Conservation (phyloP, 2,329 filamentous ascomycete genomes). For the Colletotrichum karsti region DNA sequence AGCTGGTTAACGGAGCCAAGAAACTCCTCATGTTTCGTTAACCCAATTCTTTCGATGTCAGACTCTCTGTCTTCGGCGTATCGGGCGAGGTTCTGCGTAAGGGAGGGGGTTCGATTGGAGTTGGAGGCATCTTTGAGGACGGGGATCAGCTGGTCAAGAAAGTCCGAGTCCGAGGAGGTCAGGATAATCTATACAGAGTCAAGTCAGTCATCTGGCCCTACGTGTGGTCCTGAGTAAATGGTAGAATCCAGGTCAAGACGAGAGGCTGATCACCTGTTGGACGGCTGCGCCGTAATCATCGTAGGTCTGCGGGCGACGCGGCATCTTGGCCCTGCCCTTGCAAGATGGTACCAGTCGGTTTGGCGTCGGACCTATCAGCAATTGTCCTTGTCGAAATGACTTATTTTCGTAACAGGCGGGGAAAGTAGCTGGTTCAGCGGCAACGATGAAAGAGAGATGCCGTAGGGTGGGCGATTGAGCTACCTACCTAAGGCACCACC, state of each 20-base stretch:
- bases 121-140: slow-evolving; percentile 89
- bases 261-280: slow-evolving; percentile 47
- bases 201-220: not conserved
- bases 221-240: too few species aligned
- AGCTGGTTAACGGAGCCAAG: slow-evolving; percentile 92
- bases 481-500: too few species aligned
- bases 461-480: too few species aligned
- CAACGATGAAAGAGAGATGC: too few species aligned
- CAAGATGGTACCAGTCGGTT: not conserved
- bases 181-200: slow-evolving; percentile 77
- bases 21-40: slow-evolving; percentile 97
- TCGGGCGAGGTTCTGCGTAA: slow-evolving; percentile 80
- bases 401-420: too few species aligned
- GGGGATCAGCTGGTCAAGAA: slow-evolving; percentile 94
- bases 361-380: too few species aligned
- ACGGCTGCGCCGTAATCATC: slow-evolving; percentile 58
- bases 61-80: slow-evolving; percentile 88
- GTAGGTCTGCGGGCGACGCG: slow-evolving; percentile 53
- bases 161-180: slow-evolving; percentile 90
- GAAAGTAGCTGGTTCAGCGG: too few species aligned
- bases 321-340: slow-evolving; percentile 42
- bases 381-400: too few species aligned
- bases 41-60: slow-evolving; percentile 93
- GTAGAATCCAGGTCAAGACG: too few species aligned
- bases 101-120: slow-evolving; percentile 74